Conservation (phyloP, 192 early-diverging fungal species). For the Backusella psychrophila region DNA sequence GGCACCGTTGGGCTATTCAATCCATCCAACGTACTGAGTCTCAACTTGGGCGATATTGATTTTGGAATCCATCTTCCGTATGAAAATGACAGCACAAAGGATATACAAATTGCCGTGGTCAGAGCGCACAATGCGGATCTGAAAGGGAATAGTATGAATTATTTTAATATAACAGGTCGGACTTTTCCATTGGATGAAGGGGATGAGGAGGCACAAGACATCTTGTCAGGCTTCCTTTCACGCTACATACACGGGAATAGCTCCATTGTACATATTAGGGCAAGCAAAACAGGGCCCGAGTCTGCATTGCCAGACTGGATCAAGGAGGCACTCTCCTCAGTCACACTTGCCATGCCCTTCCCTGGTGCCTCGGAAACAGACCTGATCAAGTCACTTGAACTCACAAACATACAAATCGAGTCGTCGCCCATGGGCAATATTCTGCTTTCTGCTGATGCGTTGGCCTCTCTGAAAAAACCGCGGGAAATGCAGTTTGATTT, state of each 20-base stretch:
- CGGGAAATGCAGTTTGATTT: conserved; percentile 29
- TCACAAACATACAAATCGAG: conserved; percentile 28
- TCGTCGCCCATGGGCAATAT: conserved; percentile 11
- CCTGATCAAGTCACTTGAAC: conserved; percentile 26
- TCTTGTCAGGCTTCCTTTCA: conserved; percentile 18
- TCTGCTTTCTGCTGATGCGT: conserved; percentile 27
- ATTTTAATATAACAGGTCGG: conserved; percentile 28
- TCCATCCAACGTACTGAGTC: conserved; percentile 29
- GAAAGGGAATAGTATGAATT: conserved; percentile 19
- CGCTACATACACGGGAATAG: conserved; percentile 29
- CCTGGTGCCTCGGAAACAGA: conserved; percentile 30
- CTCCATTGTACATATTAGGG: conserved; percentile 21
- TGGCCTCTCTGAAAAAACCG: conserved; percentile 19
- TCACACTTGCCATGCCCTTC: conserved; percentile 30
- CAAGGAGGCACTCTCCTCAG: conserved; percentile 14
- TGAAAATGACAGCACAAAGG: conserved; percentile 12
- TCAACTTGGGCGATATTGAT: conserved; percentile 30
- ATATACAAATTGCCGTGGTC: conserved; percentile 29
- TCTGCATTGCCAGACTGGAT: conserved; percentile 23
- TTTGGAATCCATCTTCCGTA: conserved; percentile 32
- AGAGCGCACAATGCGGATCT: conserved; percentile 20
- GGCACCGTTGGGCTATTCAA: conserved; percentile 31
- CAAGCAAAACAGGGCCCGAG: conserved; percentile 17
- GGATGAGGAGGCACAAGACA: neutral
- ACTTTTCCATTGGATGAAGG: conserved; percentile 14